Percentiles rank a stretch among this genome's conserved stretches.
Evolutionary conservation across 164 flowering plant species (phyloP).

Genomic region (Macadamia integrifolia): DNA sequence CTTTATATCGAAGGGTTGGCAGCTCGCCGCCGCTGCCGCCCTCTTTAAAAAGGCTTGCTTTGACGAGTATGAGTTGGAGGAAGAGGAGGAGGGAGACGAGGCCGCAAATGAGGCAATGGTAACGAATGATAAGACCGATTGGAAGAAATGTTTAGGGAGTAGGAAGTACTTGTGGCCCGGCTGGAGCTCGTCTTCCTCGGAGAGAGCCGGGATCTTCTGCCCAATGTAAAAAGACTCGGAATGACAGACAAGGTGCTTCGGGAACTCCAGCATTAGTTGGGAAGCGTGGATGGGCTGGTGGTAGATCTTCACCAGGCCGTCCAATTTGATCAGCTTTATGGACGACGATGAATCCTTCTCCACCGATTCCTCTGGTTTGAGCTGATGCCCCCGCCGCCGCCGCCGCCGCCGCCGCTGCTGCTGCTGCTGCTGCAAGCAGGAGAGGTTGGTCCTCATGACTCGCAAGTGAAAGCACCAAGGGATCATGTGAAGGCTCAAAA

Average conservation of each 20-base stretch:
- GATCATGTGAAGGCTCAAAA: slow-evolving; percentile 1
- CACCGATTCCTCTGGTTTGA: not conserved
- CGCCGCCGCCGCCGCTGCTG: no score
- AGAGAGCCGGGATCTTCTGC: slow-evolving; percentile 38
- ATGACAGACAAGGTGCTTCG: slow-evolving; percentile 34
- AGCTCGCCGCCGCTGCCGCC: slow-evolving; percentile 15
- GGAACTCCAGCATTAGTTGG: slow-evolving; percentile 35
- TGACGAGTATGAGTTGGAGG: not conserved
- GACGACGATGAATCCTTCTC: not conserved
- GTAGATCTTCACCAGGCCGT: slow-evolving; percentile 34
- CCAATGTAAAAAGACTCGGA: slow-evolving; percentile 47
- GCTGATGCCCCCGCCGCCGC: not conserved
- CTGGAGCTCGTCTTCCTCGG: slow-evolving; percentile 31
- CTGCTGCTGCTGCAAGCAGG: not conserved
- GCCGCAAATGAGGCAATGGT: slow-evolving; percentile 27
- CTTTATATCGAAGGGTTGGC: slow-evolving; percentile 34
- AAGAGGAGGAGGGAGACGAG: not conserved
- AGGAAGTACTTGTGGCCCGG: slow-evolving; percentile 45
- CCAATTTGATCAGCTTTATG: slow-evolving; percentile 35
- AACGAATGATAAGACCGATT: slow-evolving; percentile 39
- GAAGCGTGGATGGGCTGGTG: slow-evolving; percentile 31
- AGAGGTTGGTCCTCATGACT: not conserved
- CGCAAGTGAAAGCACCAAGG: slow-evolving; percentile 3
- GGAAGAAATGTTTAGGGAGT: slow-evolving; percentile 36
- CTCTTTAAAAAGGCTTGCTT: slow-evolving; percentile 10